Base-by-base conservation (phyloP, 1,284 basidiomycete genomes). In the Boletus semigastroideus region DNA sequence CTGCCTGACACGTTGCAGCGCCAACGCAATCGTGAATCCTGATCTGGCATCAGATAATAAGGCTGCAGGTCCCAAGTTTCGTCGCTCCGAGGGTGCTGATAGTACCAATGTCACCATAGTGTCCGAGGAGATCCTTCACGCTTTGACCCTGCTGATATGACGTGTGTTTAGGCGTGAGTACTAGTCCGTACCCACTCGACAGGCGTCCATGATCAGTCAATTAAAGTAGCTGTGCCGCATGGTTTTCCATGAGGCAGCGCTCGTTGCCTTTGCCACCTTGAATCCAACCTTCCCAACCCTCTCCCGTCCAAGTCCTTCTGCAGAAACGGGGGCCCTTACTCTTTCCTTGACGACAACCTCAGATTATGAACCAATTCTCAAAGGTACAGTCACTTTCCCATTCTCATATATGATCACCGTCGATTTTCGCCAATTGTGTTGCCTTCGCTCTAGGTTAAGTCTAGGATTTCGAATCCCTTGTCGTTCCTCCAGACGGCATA, bases 211-310 rank as follows among this genome's bases (percentile, higher is more conserved):
- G 42, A 62, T 68, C 56, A 30, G 59, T 33, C 20, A 49, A 20
- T n/a, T n/a, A n/a, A n/a, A n/a, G n/a, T n/a, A n/a, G n/a, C n/a
- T n/a, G n/a, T n/a, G 37, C 62, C 55, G 58, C 62, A 63, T 62
- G 53, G 59, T 49, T 33, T 2, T 46, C 63, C 65, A 64, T 54
- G 62, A 64, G 65, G 62, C 60, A 38, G 31, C 33, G 42, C 40
- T 33, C n/a, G 34, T 40, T 49, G 50, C 45, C 28, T 27, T 42
- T 19, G 36, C 20, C 37, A 38, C 61, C 48, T 31, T 42, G 38
- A 41, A 41, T 48, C 33, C 48, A 45, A 19, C 51, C 41, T 22
- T 41, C 39, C 30, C 43, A 46, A 49, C 52, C 50, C 39, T 27
- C 49, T 57, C 46, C 39, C 50, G 27, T 42, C 42, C 49, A 28